phyloP scores from a whole-genome alignment of 1,284 basidiomycete genomes.

The Trametes sp. region DNA sequence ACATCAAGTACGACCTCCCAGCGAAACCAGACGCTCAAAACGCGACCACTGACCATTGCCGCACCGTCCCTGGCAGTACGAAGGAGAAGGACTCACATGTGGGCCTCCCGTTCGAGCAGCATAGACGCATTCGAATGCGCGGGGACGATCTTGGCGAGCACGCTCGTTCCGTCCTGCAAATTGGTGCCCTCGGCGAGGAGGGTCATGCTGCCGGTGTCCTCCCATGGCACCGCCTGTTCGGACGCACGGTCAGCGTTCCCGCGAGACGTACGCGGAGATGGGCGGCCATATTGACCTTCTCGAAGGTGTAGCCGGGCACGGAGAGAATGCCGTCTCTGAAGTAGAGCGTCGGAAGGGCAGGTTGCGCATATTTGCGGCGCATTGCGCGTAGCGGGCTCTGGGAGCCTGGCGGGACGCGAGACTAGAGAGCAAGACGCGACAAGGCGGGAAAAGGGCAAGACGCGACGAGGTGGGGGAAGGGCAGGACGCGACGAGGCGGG shows the following conservation, averaged over 20 bases:
- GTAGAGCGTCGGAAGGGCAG: slow-evolving; percentile 47
- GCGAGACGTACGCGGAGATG: slow-evolving; percentile 13
- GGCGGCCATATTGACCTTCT: slow-evolving; percentile 55
- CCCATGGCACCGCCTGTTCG: slow-evolving; percentile 64
- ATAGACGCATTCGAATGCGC: slow-evolving; percentile 74
- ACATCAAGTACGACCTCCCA: no score
- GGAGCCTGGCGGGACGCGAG: slow-evolving; percentile 8
- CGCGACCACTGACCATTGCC: no score
- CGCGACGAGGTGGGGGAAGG: no score
- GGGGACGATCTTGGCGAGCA: slow-evolving; percentile 75
- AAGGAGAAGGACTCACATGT: slow-evolving; percentile 56
- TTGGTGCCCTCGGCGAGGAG: slow-evolving; percentile 70
- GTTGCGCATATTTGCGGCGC: slow-evolving; percentile 47
- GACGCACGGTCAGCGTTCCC: neutral
- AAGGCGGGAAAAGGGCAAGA: neutral
- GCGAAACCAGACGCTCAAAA: no score
- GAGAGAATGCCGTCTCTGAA: slow-evolving; percentile 63
- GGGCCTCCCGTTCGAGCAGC: slow-evolving; percentile 73
- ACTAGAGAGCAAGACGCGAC: slow-evolving; percentile 6
- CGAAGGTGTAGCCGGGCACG: slow-evolving; percentile 73
- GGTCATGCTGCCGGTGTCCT: slow-evolving; percentile 75
- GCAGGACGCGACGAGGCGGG: neutral
- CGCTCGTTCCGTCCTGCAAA: slow-evolving; percentile 70
- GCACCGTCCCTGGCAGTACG: no score
- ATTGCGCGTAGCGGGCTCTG: slow-evolving; percentile 33